A percentile compares a stretch with the other conserved stretches of the same genome.
Conservation (phyloP, 2,329 filamentous ascomycete species). For the Sporothrix humicola region DNA sequence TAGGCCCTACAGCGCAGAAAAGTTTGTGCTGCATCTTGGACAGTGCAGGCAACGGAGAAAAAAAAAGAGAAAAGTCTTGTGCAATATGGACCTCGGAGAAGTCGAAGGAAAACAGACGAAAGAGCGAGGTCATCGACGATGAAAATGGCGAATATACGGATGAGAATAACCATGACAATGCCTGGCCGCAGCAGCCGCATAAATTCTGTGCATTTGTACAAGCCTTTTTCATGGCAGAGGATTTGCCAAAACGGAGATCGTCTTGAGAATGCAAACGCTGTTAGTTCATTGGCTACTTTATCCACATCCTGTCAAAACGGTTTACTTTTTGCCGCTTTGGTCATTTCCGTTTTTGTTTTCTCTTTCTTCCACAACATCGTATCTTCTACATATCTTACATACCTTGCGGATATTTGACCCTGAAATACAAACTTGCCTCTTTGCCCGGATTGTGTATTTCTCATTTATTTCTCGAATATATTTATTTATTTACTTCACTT, state of each 20-base stretch:
- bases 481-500: neutral
- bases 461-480: no score
- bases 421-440: no score
- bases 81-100: neutral
- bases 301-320: neutral
- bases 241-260: neutral
- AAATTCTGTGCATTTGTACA: neutral
- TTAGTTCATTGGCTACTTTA: constrained; percentile 12
- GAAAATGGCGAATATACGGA: neutral
- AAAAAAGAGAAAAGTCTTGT: no score
- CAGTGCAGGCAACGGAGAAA: no score
- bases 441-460: no score
- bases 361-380: neutral
- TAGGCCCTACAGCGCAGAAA: neutral
- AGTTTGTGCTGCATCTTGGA: neutral
- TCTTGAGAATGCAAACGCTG: neutral
- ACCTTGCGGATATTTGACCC: no score
- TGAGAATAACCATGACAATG: neutral
- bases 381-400: no score
- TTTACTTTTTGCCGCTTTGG: constrained; percentile 11
- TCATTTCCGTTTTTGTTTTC: neutral
- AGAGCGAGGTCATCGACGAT: neutral
- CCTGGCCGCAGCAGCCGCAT: neutral
- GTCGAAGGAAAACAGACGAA: constrained; percentile 2
- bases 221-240: no score